These are phyloP conservation scores for Chaetomium fimeti DNA, from an alignment of 495 filamentous ascomycete species.

Conservation along the genomic window DNA sequence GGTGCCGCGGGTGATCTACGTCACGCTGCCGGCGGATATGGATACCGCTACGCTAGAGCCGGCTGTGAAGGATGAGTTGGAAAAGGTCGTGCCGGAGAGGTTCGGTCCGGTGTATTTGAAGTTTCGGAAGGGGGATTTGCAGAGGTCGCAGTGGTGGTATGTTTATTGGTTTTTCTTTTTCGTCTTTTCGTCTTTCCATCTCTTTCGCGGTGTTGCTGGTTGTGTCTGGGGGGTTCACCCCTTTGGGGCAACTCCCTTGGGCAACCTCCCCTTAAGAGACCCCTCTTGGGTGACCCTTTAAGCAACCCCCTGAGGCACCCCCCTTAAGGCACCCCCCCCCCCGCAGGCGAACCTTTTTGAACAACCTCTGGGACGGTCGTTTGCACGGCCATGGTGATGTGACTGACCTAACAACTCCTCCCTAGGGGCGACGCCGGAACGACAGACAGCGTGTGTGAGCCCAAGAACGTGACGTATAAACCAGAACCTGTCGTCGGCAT, in stretches of 20 bases:
- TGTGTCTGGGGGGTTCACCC: no score
- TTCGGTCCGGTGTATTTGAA: conserved; percentile 12
- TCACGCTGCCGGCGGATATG: conserved; percentile 1
- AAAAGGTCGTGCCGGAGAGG: background rate
- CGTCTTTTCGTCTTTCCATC: no score
- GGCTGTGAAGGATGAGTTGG: background rate
- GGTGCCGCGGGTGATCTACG: conserved; percentile 16
- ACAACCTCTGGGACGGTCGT: no score
- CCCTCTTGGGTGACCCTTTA: no score
- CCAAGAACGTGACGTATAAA: conserved; percentile 15
- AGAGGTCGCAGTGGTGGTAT: conserved; percentile 7
- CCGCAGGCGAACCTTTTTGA: no score
- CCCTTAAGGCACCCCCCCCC: no score
- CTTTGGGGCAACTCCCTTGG: no score
- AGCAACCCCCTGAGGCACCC: no score
- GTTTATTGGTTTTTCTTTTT: background rate
- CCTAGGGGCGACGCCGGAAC: background rate
- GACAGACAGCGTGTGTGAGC: conserved; percentile 17
- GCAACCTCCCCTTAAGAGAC: no score
- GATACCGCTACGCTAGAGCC: background rate
- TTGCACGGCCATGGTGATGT: no score
- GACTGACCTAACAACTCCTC: no score
- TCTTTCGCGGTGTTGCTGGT: no score
- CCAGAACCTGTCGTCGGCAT: conserved; percentile 16
- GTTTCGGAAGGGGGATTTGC: conserved; percentile 4